Base-by-base conservation (phyloP, 371 early-diverging fungal species). In the Syncephalis plumigaleata region DNA sequence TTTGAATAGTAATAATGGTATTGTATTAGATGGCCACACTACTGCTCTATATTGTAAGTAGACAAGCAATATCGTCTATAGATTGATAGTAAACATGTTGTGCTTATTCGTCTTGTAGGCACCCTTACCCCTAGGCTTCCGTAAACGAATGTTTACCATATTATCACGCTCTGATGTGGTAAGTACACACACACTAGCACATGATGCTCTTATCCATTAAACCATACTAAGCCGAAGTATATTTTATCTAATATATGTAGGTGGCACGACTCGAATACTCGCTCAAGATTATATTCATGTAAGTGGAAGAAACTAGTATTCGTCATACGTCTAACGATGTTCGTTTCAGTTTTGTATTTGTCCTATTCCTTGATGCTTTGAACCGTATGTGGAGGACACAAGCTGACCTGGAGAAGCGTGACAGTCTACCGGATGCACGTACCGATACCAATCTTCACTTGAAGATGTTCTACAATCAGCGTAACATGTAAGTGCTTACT, bases 401-500 rank as follows among this genome's bases (percentile, higher is more conserved):
- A 11, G 51, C 39, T 27, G 64, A 44, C 39, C 59, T 45, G 49
- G 31, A 31, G 11, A 4, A 11, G 11, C 31, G 31, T 31, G 68
- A 57, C 58, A 24, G 39, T 3, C 49, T 53, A 17, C 59, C 57
- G 39, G 71, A 68, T 38, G 58, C 65, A 40, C 65, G 67, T 27
- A 55, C 64, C n/a, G 77, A 82, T 46, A 66, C 78, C 27, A 70
- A 65, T 51, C 58, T 72, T 25, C 71, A 76, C 52, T 73, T 81
- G 8, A 73, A 72, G 54, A 75, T 77, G 55, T 87, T 91, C 56
- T 87, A 88, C 51, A 84, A 82, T 22, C 92, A 91, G 63, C 73
- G 92, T 57, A 91, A 91, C 64, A 69, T 88, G 63, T 88, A 63
- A 36, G 52, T 36, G 17, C 26, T 8, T 39, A 11, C 27, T 36